Percentiles rank a stretch among this genome's conserved stretches.
Conservation (phyloP, 352 stramenopile species). For the Hyaloperonospora brassicae region DNA sequence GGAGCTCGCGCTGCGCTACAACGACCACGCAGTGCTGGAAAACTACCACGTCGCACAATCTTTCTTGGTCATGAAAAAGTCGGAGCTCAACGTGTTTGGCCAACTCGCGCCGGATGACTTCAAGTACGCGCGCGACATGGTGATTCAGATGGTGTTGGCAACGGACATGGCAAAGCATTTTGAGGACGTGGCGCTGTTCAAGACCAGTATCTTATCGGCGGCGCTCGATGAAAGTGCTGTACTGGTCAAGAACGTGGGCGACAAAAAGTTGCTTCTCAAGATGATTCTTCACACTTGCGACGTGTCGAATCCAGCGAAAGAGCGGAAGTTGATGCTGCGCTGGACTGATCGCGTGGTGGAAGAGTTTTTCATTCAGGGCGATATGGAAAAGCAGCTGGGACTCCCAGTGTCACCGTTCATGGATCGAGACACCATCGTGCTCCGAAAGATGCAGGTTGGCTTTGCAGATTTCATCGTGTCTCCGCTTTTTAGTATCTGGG, state of each 20-base stretch:
- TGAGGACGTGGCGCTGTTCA: slow-evolving; percentile 82
- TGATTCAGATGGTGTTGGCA: slow-evolving; percentile 86
- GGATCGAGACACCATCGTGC: slow-evolving; percentile 87
- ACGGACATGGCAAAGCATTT: slow-evolving; percentile 90
- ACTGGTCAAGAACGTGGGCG: slow-evolving; percentile 72
- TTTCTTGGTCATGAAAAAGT: slow-evolving; percentile 86
- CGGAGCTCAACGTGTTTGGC: slow-evolving; percentile 75
- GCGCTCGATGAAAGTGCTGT: slow-evolving; percentile 58
- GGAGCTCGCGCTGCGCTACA: slow-evolving; percentile 84
- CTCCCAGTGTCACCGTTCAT: slow-evolving; percentile 90
- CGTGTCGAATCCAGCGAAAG: slow-evolving; percentile 91
- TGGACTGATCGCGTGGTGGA: slow-evolving; percentile 91
- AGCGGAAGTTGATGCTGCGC: slow-evolving; percentile 78
- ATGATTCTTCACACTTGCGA: slow-evolving; percentile 90
- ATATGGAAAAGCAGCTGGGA: slow-evolving; percentile 89
- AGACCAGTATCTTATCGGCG: slow-evolving; percentile 72
- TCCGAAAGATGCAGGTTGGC: slow-evolving; percentile 90
- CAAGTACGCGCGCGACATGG: slow-evolving; percentile 83
- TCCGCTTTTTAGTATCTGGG: slow-evolving; percentile 82
- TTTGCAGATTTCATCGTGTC: slow-evolving; percentile 93
- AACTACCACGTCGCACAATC: slow-evolving; percentile 86
- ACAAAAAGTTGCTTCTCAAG: slow-evolving; percentile 85
- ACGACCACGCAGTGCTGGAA: slow-evolving; percentile 83
- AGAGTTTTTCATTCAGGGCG: slow-evolving; percentile 94
- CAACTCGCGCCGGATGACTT: slow-evolving; percentile 70